These are phyloP conservation scores for Vaccinium myrtillus DNA, from an alignment of 148 eudicot genomes.

Conservation along the genomic window DNA sequence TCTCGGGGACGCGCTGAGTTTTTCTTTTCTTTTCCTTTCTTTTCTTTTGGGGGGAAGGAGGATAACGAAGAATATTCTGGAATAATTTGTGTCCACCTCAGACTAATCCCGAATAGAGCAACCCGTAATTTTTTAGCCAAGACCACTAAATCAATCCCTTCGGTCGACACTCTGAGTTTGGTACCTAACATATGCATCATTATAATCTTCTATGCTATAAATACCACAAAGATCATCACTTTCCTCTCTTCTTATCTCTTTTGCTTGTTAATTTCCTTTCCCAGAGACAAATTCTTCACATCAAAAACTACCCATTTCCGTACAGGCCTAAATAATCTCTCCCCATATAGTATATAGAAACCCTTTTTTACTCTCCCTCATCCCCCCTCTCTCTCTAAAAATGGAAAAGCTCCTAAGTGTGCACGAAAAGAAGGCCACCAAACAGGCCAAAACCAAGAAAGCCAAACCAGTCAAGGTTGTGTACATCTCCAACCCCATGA, in stretches of 20 bases:
- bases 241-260: neutral
- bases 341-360: neutral
- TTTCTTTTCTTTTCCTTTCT: no score
- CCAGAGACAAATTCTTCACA: neutral
- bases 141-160: neutral
- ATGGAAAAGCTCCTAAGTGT: slow-evolving; percentile 18
- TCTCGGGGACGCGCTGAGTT: no score
- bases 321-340: neutral
- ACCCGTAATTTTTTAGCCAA: no score
- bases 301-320: neutral
- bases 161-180: neutral
- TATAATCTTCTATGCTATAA: no score
- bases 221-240: neutral
- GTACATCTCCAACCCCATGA: slow-evolving; percentile 61
- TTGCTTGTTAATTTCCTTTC: neutral
- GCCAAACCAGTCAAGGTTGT: slow-evolving; percentile 46
- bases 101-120: no score
- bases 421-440: slow-evolving; percentile 21
- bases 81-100: no score
- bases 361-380: neutral
- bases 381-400: neutral
- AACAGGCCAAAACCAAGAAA: slow-evolving; percentile 22
- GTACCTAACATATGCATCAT: neutral
- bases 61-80: no score
- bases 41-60: no score